Evolutionary conservation across 2,329 filamentous ascomycete genomes (phyloP), one percentile per base, ranked within the genome.

Genomic region (Grosmannia huntii): DNA sequence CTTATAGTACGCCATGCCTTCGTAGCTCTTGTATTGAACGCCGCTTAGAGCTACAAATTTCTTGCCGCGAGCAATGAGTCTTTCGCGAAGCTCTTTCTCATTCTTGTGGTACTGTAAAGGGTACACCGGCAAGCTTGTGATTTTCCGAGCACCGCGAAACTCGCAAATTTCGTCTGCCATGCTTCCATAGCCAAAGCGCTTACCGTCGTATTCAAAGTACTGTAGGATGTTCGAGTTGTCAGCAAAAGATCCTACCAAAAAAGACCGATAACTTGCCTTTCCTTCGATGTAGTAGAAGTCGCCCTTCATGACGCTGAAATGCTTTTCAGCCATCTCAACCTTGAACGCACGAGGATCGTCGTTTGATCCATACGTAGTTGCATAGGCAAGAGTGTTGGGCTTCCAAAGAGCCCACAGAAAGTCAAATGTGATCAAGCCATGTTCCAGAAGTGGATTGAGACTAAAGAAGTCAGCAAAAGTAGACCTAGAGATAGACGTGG

Each of bases 391-490:
- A 0, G 88, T 90, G 65, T 90, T 88, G 0, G 90, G 90, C 66
- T 94, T 95, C 79, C 87, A 95, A 4, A 96, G 73, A 0, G 90
- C 89, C 90, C 90, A 95, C 1, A 95, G 75, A 2, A 95, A 78
- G 59, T 96, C 89, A 64, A 91, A 96, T 0, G 89, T 95, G 68
- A 95, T 95, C 51, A 90, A 83, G 10, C 89, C 89, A 36, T 85
- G 87, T 62, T 90, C 81, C 2, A 95, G 75, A 72, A 96, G 82
- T 0, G 89, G 87, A 64, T 90, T 86, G 0, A 96, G 77, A 1
- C 85, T 87, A 69, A 11, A 1, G 7, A 14, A 38, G n/a, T 33
- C 12, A 27, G 10, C 12, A 44, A 27, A 16, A 33, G 36, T n/a
- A 19, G 7, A 44, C 5, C 6, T 44, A 14, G 19, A 41, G 38